Evolutionary conservation across 352 stramenopile species (phyloP).

Genomic region (Phytophthora citrophthora): DNA sequence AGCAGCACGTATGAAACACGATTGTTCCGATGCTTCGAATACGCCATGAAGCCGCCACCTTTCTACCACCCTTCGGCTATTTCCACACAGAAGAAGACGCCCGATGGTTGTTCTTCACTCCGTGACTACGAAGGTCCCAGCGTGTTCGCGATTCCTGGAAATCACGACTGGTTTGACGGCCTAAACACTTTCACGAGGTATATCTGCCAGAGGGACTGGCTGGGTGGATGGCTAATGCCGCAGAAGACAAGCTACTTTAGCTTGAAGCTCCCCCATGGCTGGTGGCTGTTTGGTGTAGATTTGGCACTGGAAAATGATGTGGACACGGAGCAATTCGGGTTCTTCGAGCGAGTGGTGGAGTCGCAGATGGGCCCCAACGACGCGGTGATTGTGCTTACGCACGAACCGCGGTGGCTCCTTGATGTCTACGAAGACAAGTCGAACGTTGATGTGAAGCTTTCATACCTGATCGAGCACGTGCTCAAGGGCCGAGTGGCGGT

Average conservation of each 20-base stretch:
- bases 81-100: conserved; percentile 82
- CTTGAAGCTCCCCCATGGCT: conserved; percentile 89
- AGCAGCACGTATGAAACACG: conserved; percentile 90
- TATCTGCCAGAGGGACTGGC: conserved; percentile 91
- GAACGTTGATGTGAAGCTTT: conserved; percentile 78
- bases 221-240: conserved; percentile 92
- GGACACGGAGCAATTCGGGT: conserved; percentile 93
- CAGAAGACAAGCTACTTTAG: conserved; percentile 94
- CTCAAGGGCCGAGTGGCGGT: conserved; percentile 78
- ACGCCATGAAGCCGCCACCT: conserved; percentile 91
- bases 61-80: conserved; percentile 90
- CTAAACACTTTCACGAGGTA: conserved; percentile 93
- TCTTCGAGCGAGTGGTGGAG: conserved; percentile 88
- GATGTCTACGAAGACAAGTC: conserved; percentile 85
- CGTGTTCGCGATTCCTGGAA: conserved; percentile 87
- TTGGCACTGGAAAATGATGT: conserved; percentile 93
- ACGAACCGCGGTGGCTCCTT: conserved; percentile 93
- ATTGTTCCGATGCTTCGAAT: conserved; percentile 93
- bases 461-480: conserved; percentile 76
- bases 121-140: conserved; percentile 74
- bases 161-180: conserved; percentile 96
- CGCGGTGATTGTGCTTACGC: conserved; percentile 91
- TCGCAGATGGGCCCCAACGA: conserved; percentile 83
- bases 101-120: conserved; percentile 52
- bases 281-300: conserved; percentile 94